Evolutionary conservation across 805 yeast genomes (phyloP).

Genomic region (Pichia rugopelliculosa): DNA sequence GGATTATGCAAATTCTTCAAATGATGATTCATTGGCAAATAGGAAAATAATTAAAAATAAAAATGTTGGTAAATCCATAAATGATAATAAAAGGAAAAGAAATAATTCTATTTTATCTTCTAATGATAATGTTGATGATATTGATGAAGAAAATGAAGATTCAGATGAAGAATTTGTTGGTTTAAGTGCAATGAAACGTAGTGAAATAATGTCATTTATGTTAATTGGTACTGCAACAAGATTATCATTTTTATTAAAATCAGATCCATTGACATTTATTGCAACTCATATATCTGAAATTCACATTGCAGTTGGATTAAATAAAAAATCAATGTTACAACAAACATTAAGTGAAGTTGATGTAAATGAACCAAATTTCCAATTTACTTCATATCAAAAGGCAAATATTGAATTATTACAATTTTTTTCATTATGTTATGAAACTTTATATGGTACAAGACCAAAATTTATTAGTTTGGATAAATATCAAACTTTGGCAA

Average conservation of each 20-base stretch:
- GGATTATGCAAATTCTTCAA: conserved; percentile 68
- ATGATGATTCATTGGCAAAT: conserved; percentile 28
- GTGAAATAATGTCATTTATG: conserved; percentile 93
- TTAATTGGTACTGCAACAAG: conserved; percentile 81
- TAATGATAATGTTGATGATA: background rate
- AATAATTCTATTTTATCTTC: too few relatives aligned
- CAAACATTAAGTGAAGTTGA: conserved; percentile 65
- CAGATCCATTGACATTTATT: conserved; percentile 62
- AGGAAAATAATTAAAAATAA: conserved; percentile 9
- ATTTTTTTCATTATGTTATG: conserved; percentile 76
- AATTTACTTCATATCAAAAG: conserved; percentile 54
- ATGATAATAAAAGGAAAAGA: background rate
- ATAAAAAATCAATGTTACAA: conserved; percentile 69
- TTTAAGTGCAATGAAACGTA: conserved; percentile 74
- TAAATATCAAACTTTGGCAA: conserved; percentile 60
- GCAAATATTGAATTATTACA: conserved; percentile 77
- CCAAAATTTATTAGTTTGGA: conserved; percentile 44
- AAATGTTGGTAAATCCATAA: conserved; percentile 7
- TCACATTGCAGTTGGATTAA: conserved; percentile 72
- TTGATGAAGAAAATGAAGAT: conserved; percentile 28
- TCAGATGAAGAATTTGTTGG: conserved; percentile 55
- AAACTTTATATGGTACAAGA: conserved; percentile 65
- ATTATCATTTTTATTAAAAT: conserved; percentile 74
- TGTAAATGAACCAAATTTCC: conserved; percentile 32
- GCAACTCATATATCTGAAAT: conserved; percentile 85